Conservation (phyloP, 2,329 filamentous ascomycete genomes). For the Cercospora sp. region DNA sequence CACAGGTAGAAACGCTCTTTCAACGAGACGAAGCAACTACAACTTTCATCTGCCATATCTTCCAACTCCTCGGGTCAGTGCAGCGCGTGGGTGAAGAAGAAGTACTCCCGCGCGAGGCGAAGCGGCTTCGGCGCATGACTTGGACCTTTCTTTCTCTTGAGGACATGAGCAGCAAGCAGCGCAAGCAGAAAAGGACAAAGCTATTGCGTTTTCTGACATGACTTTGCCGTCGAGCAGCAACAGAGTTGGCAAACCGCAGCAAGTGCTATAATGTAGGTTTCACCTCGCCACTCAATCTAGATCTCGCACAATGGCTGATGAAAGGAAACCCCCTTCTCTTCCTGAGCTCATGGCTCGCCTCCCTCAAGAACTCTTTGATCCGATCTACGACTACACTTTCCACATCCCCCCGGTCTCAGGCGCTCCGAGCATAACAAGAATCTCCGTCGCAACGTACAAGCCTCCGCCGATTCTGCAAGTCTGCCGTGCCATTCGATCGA, state of each 20-base stretch:
- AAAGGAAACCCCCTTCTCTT: background rate
- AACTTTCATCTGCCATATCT: background rate
- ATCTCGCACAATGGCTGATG: background rate
- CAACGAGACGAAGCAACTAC: background rate
- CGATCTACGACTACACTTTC: background rate
- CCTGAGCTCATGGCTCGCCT: background rate
- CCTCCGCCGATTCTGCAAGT: background rate
- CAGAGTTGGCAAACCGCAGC: background rate
- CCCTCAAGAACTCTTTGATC: background rate
- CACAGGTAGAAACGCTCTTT: background rate
- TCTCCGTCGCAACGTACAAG: background rate
- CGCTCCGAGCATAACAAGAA: background rate
- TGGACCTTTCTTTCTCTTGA: background rate
- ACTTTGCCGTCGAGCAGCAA: background rate
- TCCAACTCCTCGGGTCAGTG: background rate
- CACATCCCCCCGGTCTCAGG: background rate
- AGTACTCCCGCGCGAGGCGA: background rate
- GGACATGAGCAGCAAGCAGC: background rate
- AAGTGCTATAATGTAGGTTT: background rate
- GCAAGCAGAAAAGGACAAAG: background rate
- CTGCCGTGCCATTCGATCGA: background rate
- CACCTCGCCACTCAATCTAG: background rate
- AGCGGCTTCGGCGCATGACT: background rate
- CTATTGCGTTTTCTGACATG: background rate
- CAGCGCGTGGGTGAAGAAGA: background rate